Conservation (phyloP, 805 yeast species). For the Metschnikowia sp. region DNA sequence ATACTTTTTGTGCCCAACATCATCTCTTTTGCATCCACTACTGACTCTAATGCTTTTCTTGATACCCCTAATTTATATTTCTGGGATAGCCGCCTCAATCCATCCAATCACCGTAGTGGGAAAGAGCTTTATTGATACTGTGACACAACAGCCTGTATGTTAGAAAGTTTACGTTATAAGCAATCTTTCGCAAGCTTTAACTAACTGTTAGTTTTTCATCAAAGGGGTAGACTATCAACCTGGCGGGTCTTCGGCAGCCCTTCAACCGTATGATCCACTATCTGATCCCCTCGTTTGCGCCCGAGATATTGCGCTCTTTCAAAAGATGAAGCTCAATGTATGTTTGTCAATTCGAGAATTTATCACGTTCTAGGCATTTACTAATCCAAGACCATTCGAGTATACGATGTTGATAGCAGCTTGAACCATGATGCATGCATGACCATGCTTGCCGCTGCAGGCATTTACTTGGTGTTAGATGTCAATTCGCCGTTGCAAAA, state of each 20-base stretch:
- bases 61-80: not conserved
- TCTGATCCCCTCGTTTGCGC: constrained; percentile 72
- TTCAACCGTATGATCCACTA: constrained; percentile 62
- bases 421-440: constrained; percentile 85
- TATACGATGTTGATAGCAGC: constrained; percentile 81
- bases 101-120: constrained; percentile 69
- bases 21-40: not conserved
- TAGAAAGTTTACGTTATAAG: too few relatives aligned
- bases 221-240: constrained; percentile 95
- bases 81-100: constrained; percentile 5
- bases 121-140: constrained; percentile 70
- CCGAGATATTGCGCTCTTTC: constrained; percentile 77
- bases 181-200: too few relatives aligned
- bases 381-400: constrained; percentile 60
- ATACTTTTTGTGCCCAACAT: constrained; percentile 5
- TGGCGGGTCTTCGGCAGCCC: constrained; percentile 83
- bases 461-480: constrained; percentile 86
- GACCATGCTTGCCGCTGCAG: constrained; percentile 87
- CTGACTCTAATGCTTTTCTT: constrained; percentile 4
- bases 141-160: constrained; percentile 67
- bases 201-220: constrained; percentile 53
- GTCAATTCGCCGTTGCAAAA: constrained; percentile 81
- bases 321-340: constrained; percentile 75
- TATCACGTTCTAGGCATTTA: constrained; percentile 1
- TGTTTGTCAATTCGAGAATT: constrained; percentile 11